phyloP scores from a whole-genome alignment of 768 basidiomycete genomes.

The Kwoniella newhampshirensis region DNA sequence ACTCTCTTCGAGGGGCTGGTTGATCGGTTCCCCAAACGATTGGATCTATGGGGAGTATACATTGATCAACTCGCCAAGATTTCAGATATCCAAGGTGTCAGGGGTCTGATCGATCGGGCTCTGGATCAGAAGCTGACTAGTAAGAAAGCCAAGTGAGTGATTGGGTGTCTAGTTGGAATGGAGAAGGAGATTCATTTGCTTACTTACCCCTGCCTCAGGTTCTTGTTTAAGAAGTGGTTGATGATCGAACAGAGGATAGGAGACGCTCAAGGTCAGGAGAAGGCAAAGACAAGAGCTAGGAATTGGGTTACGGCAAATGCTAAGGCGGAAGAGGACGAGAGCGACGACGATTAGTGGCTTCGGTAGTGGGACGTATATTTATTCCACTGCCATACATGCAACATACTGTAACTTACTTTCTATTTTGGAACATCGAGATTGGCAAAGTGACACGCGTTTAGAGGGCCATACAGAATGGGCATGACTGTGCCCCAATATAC shows the following conservation, averaged over 20 bases:
- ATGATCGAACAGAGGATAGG: constrained; percentile 81
- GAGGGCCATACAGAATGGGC: too few species aligned
- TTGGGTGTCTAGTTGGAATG: too few species aligned
- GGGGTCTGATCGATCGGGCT: constrained; percentile 83
- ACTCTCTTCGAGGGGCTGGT: constrained; percentile 96
- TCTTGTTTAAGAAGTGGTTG: constrained; percentile 98
- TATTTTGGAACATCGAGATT: too few species aligned
- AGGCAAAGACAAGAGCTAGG: constrained; percentile 82
- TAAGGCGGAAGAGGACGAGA: constrained; percentile 26
- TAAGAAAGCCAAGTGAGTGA: constrained; percentile 91
- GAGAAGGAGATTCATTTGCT: too few species aligned
- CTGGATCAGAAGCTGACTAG: constrained; percentile 83
- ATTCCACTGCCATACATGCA: too few species aligned
- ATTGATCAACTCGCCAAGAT: constrained; percentile 91
- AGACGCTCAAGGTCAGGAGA: constrained; percentile 74
- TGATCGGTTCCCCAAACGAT: constrained; percentile 89
- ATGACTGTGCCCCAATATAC: too few species aligned
- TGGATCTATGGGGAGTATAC: constrained; percentile 95
- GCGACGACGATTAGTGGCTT: constrained; percentile 25
- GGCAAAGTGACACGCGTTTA: too few species aligned
- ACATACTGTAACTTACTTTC: too few species aligned
- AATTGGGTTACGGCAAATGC: constrained; percentile 64
- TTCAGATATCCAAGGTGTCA: constrained; percentile 67
- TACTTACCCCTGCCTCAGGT: constrained; percentile 61
- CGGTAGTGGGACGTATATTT: background rate